Base-by-base conservation (phyloP, 176 grass and related monocot genomes). In the Juncus inflexus region DNA sequence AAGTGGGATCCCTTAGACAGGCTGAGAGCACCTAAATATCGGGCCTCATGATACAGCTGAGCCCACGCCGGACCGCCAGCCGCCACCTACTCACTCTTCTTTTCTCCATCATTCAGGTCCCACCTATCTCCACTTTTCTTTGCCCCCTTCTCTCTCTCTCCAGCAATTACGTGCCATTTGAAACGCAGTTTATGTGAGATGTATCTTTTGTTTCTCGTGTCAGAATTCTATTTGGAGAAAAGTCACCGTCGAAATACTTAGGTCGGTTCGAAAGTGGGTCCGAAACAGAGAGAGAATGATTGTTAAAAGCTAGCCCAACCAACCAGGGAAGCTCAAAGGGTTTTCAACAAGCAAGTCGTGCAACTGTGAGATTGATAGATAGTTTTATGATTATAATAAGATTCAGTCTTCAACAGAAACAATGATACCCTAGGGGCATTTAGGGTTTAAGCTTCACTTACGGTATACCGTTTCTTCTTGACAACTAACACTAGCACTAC, bases 181-280 rank as follows among this genome's bases (percentile, higher is more conserved):
- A 55, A 75, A 49, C 66, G 64, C 45, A 49, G 67, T 61, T 73
- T 51, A 52, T 47, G 42, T 63, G 54, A 66, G 53, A 62, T 73
- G 42, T 56, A 16, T 12, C 49, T 9, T 39, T 79, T 86, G 58
- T 67, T 74, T 74, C 42, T 70, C 55, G 38, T 40, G 73, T 76
- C 62, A 73, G 77, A 16, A 74, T 79, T 84, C 67, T 76, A 82
- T 87, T 84, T 75, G 80, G 86, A 79, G 90, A 72, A 86, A 41
- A 50, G 86, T 87, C 90, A 37, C 59, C 52, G 40, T 84, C 75
- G 0, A 73, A 89, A 79, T 76, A 84, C 77, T 86, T 81, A 5
- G 86, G 80, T 88, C 84, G 73, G 81, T 87, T 64, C 55, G 65
- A 58, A 72, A 52, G 73, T 14, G 61, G 35, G 63, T 73, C 38